Conservation (phyloP, 2,329 filamentous ascomycete genomes). For the Fusarium pininemorale region DNA sequence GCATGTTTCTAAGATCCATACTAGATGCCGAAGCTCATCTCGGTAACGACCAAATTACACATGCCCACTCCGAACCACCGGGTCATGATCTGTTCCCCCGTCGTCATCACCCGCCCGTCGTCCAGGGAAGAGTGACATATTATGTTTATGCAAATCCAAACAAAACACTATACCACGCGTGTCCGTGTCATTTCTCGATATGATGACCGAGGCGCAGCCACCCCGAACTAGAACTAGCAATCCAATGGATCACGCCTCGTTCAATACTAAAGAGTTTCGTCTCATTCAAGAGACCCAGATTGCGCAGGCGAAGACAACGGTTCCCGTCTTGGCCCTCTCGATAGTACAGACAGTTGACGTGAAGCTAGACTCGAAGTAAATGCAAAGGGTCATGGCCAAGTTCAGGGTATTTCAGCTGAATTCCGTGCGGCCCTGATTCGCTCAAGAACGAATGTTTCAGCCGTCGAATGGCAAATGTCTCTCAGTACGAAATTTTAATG, state of each 20-base stretch:
- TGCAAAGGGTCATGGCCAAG: background rate
- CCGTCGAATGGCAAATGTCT: background rate
- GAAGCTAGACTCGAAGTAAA: constrained; percentile 1
- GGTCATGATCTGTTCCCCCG: constrained; percentile 17
- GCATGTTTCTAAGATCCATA: constrained; percentile 14
- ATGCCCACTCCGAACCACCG: constrained; percentile 25
- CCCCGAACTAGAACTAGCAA: constrained; percentile 1
- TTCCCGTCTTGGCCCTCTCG: constrained; percentile 27
- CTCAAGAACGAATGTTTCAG: background rate
- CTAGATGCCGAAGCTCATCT: constrained; percentile 33
- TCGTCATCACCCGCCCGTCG: constrained; percentile 29
- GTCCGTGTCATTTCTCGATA: constrained; percentile 4
- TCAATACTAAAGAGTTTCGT: constrained; percentile 1
- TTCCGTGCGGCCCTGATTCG: background rate
- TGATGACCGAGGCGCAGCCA: background rate
- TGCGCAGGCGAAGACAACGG: constrained; percentile 7
- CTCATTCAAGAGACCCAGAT: background rate
- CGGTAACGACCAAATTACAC: constrained; percentile 25
- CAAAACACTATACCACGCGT: constrained; percentile 14
- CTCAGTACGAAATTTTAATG: background rate
- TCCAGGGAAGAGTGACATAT: constrained; percentile 4
- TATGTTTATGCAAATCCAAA: constrained; percentile 28
- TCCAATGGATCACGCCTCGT: constrained; percentile 2
- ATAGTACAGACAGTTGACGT: background rate
- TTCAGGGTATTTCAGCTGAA: constrained; percentile 12